Conservation (phyloP, 1,284 basidiomycete genomes). For the Pterulicium gracile region DNA sequence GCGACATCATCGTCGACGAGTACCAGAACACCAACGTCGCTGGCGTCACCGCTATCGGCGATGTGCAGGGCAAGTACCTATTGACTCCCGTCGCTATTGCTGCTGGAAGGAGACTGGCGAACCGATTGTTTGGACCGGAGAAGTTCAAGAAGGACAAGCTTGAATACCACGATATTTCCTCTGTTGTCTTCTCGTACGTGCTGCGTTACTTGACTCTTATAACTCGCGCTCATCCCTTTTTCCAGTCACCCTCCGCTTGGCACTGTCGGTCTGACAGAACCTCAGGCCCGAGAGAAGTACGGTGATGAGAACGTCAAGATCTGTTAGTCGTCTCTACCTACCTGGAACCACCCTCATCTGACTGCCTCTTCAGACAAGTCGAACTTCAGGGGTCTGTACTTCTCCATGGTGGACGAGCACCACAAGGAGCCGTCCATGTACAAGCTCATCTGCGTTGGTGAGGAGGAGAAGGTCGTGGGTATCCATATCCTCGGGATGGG, state of each 20-base stretch:
- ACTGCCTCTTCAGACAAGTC: constrained; percentile 43
- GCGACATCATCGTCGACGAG: constrained; percentile 84
- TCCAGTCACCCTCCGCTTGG: constrained; percentile 84
- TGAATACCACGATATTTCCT: constrained; percentile 85
- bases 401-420: constrained; percentile 76
- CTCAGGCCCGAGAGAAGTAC: constrained; percentile 79
- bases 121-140: constrained; percentile 82
- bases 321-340: constrained; percentile 45
- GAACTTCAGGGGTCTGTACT: constrained; percentile 78
- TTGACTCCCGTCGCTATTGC: constrained; percentile 99
- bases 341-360: background rate
- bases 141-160: constrained; percentile 85
- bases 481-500: constrained; percentile 88
- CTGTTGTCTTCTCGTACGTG: constrained; percentile 87
- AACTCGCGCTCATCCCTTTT: constrained; percentile 6
- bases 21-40: constrained; percentile 78
- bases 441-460: constrained; percentile 82
- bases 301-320: constrained; percentile 83
- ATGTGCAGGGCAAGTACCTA: constrained; percentile 85
- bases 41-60: constrained; percentile 79
- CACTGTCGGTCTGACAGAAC: constrained; percentile 86
- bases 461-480: constrained; percentile 91
- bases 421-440: constrained; percentile 91
- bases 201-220: constrained; percentile 4
- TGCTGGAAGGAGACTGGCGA: constrained; percentile 82